Evolutionary conservation across 768 basidiomycete genomes (phyloP).

Genomic region (Tricholoma sp.): DNA sequence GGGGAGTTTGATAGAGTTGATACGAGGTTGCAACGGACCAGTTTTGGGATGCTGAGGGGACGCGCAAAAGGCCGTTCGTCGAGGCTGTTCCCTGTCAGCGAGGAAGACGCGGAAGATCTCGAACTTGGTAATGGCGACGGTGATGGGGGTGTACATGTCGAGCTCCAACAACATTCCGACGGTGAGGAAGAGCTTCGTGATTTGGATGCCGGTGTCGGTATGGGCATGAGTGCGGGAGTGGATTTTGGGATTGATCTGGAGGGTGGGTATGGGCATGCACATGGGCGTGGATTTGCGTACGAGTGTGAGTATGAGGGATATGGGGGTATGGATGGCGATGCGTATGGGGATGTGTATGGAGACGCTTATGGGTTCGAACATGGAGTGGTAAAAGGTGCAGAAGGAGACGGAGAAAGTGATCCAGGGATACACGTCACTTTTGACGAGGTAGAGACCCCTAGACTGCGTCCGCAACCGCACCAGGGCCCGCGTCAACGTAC

Average conservation of each 20-base stretch:
- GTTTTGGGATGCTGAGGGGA: constrained; percentile 8
- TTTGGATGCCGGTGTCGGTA: background rate
- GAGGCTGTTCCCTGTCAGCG: constrained; percentile 37
- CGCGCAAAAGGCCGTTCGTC: constrained; percentile 9
- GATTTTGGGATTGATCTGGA: background rate
- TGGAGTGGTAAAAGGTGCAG: no score
- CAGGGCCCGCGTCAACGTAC: constrained; percentile 14
- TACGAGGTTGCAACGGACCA: constrained; percentile 1
- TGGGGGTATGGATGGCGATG: background rate
- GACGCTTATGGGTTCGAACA: background rate
- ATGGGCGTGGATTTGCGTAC: background rate
- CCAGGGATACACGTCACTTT: constrained; percentile 12
- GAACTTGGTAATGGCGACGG: constrained; percentile 11
- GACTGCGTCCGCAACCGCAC: constrained; percentile 12
- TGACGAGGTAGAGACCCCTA: constrained; percentile 22
- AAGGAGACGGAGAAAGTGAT: background rate
- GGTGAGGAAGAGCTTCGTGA: background rate
- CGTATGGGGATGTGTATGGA: background rate
- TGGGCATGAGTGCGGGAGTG: background rate
- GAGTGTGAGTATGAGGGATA: background rate
- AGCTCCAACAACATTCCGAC: background rate
- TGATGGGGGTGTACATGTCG: background rate
- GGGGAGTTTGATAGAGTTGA: constrained; percentile 15
- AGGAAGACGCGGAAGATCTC: constrained; percentile 26
- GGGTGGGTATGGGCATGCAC: background rate